Percentiles rank a stretch among this genome's conserved stretches.
Conservation (phyloP, 2,329 filamentous ascomycete genomes). For the Monosporascus ibericus region DNA sequence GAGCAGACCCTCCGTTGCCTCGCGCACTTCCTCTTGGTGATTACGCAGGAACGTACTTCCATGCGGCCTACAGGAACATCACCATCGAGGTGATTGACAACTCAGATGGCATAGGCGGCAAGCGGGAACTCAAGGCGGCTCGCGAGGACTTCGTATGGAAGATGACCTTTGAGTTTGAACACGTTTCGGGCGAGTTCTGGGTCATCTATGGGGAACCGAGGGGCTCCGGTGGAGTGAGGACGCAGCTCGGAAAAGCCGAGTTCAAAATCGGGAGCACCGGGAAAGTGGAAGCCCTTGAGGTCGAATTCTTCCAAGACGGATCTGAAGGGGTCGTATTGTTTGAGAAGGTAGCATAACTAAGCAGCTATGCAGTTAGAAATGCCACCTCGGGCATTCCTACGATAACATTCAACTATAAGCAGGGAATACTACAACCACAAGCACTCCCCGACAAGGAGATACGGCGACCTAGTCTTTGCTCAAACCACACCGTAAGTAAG, state of each 20-base stretch:
- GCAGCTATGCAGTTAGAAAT: not conserved
- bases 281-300: slow-evolving; percentile 18
- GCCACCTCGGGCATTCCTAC: not conserved
- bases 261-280: slow-evolving; percentile 26
- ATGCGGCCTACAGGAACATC: slow-evolving; percentile 36
- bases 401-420: no score
- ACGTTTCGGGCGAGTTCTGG: slow-evolving; percentile 32
- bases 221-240: not conserved
- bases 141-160: slow-evolving; percentile 26
- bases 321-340: slow-evolving; percentile 27
- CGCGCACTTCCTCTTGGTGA: slow-evolving; percentile 27
- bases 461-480: no score
- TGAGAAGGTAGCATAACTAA: slow-evolving; percentile 15
- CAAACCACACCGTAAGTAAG: no score
- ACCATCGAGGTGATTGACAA: slow-evolving; percentile 15
- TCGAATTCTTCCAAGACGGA: slow-evolving; percentile 25
- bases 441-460: no score
- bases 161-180: slow-evolving; percentile 25
- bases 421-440: no score
- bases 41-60: slow-evolving; percentile 37
- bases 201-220: slow-evolving; percentile 20
- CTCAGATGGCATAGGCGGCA: not conserved
- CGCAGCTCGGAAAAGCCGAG: slow-evolving; percentile 24
- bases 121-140: slow-evolving; percentile 17
- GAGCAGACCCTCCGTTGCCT: slow-evolving; percentile 28